phyloP scores from a whole-genome alignment of 139 green algal genomes.

The Ettlia oleoabundans region DNA sequence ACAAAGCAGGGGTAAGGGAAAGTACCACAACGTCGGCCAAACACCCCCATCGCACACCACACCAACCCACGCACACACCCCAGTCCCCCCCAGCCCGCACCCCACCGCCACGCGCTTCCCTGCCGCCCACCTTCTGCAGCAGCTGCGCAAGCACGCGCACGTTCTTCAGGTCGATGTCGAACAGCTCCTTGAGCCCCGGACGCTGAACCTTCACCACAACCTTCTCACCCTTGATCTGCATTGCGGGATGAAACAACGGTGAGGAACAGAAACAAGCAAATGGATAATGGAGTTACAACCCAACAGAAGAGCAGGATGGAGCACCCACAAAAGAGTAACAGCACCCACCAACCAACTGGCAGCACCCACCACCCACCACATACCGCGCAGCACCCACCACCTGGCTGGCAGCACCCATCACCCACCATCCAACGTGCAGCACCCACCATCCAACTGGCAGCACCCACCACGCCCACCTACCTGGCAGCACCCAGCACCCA shows the following conservation, averaged over 20 bases:
- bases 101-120: neutral
- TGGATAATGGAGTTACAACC: too few relatives aligned
- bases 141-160: constrained; percentile 87
- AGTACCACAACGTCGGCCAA: too few relatives aligned
- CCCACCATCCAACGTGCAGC: neutral
- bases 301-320: neutral
- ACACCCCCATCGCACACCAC: too few relatives aligned
- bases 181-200: constrained; percentile 80
- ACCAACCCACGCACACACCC: too few relatives aligned
- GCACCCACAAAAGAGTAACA: too few relatives aligned
- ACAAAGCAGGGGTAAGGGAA: too few relatives aligned
- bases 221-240: constrained; percentile 66
- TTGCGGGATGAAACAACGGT: neutral
- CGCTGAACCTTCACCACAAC: constrained; percentile 86
- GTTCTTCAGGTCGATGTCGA: constrained; percentile 86
- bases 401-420: neutral
- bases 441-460: neutral
- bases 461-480: neutral
- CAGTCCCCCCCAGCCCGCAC: too few relatives aligned
- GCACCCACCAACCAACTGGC: neutral
- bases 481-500: constrained; percentile 4
- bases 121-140: constrained; percentile 47
- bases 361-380: neutral
- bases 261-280: too few relatives aligned
- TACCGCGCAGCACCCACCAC: neutral